These are phyloP conservation scores for Pyrenophora seminiperda DNA, from an alignment of 2,329 filamentous ascomycete genomes.

Conservation along the genomic window DNA sequence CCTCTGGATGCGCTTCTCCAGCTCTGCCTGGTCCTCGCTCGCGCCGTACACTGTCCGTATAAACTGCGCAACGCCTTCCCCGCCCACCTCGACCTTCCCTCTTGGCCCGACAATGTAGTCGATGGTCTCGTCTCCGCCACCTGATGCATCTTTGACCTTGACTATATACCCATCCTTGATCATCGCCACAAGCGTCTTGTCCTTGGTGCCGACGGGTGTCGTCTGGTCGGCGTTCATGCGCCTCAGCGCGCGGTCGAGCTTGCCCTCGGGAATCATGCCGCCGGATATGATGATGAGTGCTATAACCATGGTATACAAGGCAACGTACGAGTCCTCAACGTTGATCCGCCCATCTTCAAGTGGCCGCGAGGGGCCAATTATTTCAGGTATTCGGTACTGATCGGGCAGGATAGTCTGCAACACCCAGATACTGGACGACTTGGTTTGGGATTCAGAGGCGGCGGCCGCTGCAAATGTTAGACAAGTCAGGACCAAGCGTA, in stretches of 20 bases:
- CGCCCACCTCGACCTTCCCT: conserved; percentile 81
- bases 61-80: conserved; percentile 74
- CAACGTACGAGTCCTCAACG: conserved; percentile 79
- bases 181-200: conserved; percentile 74
- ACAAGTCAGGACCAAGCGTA: background rate
- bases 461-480: conserved; percentile 55
- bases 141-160: conserved; percentile 69
- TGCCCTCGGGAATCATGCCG: conserved; percentile 75
- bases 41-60: conserved; percentile 51
- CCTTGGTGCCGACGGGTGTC: conserved; percentile 74
- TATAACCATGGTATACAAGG: conserved; percentile 79
- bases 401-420: conserved; percentile 74
- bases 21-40: conserved; percentile 43
- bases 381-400: conserved; percentile 65
- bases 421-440: conserved; percentile 72
- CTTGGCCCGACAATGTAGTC: conserved; percentile 86
- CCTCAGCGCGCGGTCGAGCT: conserved; percentile 74
- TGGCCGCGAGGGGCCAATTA: conserved; percentile 70
- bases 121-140: conserved; percentile 76
- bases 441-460: conserved; percentile 57
- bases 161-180: conserved; percentile 83
- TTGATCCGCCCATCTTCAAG: conserved; percentile 58
- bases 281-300: conserved; percentile 74
- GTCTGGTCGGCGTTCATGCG: conserved; percentile 77
- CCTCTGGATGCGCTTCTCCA: conserved; percentile 42